These are phyloP conservation scores for Gonium pectorale DNA, from an alignment of 139 green algal genomes.

Conservation along the genomic window DNA sequence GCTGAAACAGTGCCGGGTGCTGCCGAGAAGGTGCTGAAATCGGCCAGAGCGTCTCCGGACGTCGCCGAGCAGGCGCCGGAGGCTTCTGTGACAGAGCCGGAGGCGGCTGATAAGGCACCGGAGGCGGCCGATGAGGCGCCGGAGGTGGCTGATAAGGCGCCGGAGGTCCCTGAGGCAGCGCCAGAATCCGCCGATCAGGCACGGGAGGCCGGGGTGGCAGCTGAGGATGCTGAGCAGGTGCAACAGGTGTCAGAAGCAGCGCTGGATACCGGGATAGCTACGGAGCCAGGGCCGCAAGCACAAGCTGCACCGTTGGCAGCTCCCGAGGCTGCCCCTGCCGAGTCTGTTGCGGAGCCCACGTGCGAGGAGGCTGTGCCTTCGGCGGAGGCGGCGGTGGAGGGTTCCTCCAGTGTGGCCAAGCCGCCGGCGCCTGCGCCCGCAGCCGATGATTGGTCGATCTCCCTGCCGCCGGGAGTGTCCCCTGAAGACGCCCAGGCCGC, in stretches of 20 bases:
- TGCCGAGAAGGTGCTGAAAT: not conserved
- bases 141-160: not conserved
- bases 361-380: too few relatives aligned
- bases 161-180: not conserved
- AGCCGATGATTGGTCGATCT: too few relatives aligned
- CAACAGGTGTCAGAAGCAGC: too few relatives aligned
- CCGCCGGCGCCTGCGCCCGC: too few relatives aligned
- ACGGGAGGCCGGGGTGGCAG: not conserved
- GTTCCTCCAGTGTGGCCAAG: too few relatives aligned
- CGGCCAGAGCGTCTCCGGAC: not conserved
- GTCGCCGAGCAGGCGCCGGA: not conserved
- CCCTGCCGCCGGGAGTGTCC: conserved; percentile 12
- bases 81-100: not conserved
- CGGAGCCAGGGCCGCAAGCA: too few relatives aligned
- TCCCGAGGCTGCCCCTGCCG: too few relatives aligned
- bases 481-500: not conserved
- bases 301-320: too few relatives aligned
- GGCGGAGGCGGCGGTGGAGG: too few relatives aligned
- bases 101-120: not conserved
- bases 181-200: not conserved
- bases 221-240: not conserved
- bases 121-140: not conserved
- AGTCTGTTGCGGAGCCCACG: too few relatives aligned
- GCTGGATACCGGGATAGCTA: too few relatives aligned
- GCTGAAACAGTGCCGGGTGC: not conserved